Percentiles rank a stretch among this genome's conserved stretches.
phyloP scores from a whole-genome alignment of 2,329 filamentous ascomycete genomes.

The Amesomyces nigricolor region DNA sequence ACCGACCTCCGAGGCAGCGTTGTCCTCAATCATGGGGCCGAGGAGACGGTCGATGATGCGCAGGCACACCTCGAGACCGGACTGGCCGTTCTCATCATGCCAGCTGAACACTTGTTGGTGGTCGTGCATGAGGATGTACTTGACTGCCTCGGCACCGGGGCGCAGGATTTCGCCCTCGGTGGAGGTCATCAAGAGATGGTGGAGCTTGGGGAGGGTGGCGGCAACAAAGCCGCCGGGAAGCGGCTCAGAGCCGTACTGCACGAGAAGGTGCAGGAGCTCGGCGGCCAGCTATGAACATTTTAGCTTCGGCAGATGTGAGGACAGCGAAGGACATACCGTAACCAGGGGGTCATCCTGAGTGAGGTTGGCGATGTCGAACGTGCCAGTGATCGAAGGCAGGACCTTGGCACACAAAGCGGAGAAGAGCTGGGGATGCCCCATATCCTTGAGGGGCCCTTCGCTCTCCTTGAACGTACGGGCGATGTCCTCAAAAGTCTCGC shows the following conservation, averaged over 20 bases:
- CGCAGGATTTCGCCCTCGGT: conserved; percentile 84
- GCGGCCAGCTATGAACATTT: conserved; percentile 53
- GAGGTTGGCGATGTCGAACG: conserved; percentile 80
- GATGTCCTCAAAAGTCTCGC: conserved; percentile 87
- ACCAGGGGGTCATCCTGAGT: conserved; percentile 81
- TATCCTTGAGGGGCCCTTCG: conserved; percentile 12
- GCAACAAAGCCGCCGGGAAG: conserved; percentile 82
- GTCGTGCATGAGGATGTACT: conserved; percentile 85
- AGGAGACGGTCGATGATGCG: conserved; percentile 89
- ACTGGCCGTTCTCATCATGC: conserved; percentile 73
- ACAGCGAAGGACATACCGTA: conserved; percentile 46
- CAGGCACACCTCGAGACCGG: conserved; percentile 80
- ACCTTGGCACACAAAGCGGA: conserved; percentile 77
- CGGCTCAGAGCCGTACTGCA: conserved; percentile 77
- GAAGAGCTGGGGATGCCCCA: conserved; percentile 62
- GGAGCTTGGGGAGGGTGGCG: conserved; percentile 81
- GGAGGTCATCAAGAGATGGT: conserved; percentile 72
- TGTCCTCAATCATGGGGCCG: conserved; percentile 78
- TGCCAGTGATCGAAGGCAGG: conserved; percentile 78
- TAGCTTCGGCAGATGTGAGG: background rate
- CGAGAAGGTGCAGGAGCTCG: conserved; percentile 74
- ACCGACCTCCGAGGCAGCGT: conserved; percentile 91
- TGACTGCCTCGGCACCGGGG: conserved; percentile 77
- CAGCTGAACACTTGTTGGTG: conserved; percentile 84
- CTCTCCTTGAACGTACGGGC: conserved; percentile 52